A percentile compares a stretch with the other conserved stretches of the same genome.
Conservation (phyloP, 2,329 filamentous ascomycete species). For the Phyllosticta ampelicida region DNA sequence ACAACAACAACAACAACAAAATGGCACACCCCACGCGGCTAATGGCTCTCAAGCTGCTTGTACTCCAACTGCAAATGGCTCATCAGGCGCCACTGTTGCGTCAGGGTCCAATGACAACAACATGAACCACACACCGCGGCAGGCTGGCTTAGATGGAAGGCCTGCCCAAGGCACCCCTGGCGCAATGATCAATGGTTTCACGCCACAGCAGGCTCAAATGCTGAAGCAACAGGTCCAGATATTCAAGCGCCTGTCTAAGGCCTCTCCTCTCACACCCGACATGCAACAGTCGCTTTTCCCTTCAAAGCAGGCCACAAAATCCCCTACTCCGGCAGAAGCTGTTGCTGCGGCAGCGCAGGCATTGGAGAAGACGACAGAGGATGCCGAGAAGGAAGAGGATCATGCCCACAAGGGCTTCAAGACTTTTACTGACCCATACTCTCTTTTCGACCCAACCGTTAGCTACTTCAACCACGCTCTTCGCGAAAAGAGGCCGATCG, state of each 20-base stretch:
- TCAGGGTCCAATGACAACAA: constrained; percentile 19
- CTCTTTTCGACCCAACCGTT: constrained; percentile 47
- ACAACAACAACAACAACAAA: no score
- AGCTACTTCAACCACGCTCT: constrained; percentile 70
- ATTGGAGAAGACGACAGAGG: constrained; percentile 39
- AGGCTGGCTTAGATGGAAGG: constrained; percentile 30
- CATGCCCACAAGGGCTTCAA: constrained; percentile 44
- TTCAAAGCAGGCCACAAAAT: constrained; percentile 51
- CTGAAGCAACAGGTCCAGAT: constrained; percentile 80
- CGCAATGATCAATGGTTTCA: constrained; percentile 41
- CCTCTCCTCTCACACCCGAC: constrained; percentile 64
- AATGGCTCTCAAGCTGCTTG: constrained; percentile 37
- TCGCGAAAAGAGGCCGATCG: constrained; percentile 64
- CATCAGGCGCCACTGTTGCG: constrained; percentile 16
- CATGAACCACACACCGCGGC: constrained; percentile 17
- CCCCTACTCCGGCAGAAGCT: constrained; percentile 27
- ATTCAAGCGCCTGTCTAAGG: constrained; percentile 84
- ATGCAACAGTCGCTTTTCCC: constrained; percentile 78
- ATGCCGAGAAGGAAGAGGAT: constrained; percentile 25
- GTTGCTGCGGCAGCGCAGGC: constrained; percentile 37
- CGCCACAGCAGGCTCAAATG: constrained; percentile 64
- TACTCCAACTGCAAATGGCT: constrained; percentile 17
- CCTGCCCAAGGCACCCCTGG: constrained; percentile 17
- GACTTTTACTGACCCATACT: constrained; percentile 42
- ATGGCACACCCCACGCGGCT: constrained; percentile 26